These are phyloP conservation scores for Monosporozyma unispora DNA, from an alignment of 805 yeast species.

Conservation along the genomic window DNA sequence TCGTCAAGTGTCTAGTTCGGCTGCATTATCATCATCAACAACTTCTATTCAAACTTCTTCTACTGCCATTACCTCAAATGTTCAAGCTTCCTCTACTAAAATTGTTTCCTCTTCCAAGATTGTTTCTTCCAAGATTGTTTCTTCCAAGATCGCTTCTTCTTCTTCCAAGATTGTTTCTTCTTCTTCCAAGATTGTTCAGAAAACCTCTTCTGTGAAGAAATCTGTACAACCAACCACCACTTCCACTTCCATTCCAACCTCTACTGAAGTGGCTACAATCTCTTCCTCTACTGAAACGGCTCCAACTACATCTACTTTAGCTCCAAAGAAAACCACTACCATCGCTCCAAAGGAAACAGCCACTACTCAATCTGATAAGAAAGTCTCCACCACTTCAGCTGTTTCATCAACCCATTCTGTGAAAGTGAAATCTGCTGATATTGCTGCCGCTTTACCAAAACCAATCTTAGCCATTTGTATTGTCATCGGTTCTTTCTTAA, in stretches of 20 bases:
- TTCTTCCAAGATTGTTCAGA: constrained; percentile 5
- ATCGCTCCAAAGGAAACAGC: background rate
- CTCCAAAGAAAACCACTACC: background rate
- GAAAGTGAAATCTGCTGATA: background rate
- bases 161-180: constrained; percentile 3
- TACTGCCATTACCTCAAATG: constrained; percentile 3
- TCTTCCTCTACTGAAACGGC: background rate
- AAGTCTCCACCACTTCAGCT: constrained; percentile 2
- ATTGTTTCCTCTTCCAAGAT: constrained; percentile 5
- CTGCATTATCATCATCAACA: constrained; percentile 4
- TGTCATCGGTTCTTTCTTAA: background rate
- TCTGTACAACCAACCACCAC: constrained; percentile 5
- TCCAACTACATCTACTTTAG: background rate
- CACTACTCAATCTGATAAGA: constrained; percentile 1
- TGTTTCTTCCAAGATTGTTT: constrained; percentile 1
- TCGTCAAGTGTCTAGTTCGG: constrained; percentile 6
- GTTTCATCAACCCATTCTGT: constrained; percentile 6
- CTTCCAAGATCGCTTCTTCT: no score
- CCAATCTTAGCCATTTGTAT: background rate
- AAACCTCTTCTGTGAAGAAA: constrained; percentile 7
- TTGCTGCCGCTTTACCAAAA: background rate
- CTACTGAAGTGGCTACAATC: constrained; percentile 5
- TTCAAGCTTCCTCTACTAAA: constrained; percentile 4
- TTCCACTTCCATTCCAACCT: constrained; percentile 3
- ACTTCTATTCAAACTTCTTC: constrained; percentile 7